A percentile compares a stretch with the other conserved stretches of the same genome.
Evolutionary conservation across 1,139 yeast genomes (phyloP).

Genomic region (Saccharomyces hybrid): DNA sequence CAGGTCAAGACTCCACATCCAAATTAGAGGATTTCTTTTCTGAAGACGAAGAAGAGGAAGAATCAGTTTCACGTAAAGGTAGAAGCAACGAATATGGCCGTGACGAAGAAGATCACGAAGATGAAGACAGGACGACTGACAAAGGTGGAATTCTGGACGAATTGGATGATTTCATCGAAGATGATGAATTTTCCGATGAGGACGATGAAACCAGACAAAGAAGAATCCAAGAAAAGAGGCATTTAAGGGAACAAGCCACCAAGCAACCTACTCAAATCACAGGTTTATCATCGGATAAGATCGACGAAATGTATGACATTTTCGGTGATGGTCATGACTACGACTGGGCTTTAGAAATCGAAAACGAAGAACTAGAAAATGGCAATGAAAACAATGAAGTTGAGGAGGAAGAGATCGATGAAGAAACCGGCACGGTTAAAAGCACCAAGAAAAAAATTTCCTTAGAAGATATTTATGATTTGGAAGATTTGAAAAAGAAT

Average conservation of each 20-base stretch:
- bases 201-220: constrained; percentile 54
- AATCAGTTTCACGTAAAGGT: constrained; percentile 6
- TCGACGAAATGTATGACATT: constrained; percentile 87
- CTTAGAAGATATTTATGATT: constrained; percentile 87
- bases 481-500: constrained; percentile 82
- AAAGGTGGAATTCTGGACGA: constrained; percentile 49
- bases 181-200: constrained; percentile 90
- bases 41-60: constrained; percentile 62
- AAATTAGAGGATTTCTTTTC: constrained; percentile 76
- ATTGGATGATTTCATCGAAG: constrained; percentile 94
- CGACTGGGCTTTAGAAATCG: constrained; percentile 95
- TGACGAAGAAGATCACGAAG: constrained; percentile 22
- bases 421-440: constrained; percentile 39
- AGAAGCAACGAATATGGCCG: constrained; percentile 26
- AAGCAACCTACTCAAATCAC: constrained; percentile 54
- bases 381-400: constrained; percentile 35
- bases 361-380: constrained; percentile 48
- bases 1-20: constrained; percentile 18
- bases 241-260: constrained; percentile 32
- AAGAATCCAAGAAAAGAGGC: constrained; percentile 33
- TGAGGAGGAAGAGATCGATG: constrained; percentile 41
- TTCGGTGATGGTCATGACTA: constrained; percentile 97
- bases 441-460: constrained; percentile 43
- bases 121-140: constrained; percentile 30
- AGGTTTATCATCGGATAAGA: constrained; percentile 83